phyloP scores from a whole-genome alignment of 2,329 filamentous ascomycete genomes.

The Penicillium sumatraense region DNA sequence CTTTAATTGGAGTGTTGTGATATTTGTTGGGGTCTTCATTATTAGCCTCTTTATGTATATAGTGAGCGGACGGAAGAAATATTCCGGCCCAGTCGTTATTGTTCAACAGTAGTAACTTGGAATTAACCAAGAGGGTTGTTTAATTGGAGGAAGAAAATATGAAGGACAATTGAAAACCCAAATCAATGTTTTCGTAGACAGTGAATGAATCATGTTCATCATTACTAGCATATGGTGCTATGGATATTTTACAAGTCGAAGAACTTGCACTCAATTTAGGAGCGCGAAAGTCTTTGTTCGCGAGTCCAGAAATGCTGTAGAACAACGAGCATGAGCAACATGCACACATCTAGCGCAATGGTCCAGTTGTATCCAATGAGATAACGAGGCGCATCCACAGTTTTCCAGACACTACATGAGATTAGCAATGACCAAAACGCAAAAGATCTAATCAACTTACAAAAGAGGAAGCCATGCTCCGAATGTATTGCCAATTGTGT shows the following conservation, averaged over 20 bases:
- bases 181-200: too few species aligned
- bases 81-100: too few species aligned
- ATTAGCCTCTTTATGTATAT: slow-evolving; percentile 46
- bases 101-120: too few species aligned
- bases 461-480: slow-evolving; percentile 34
- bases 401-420: slow-evolving; percentile 29
- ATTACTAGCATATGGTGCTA: too few species aligned
- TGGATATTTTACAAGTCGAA: background rate
- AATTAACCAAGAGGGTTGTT: too few species aligned
- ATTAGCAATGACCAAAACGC: background rate
- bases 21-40: slow-evolving; percentile 48
- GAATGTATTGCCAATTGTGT: slow-evolving; percentile 39
- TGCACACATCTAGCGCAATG: slow-evolving; percentile 33
- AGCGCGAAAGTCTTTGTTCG: slow-evolving; percentile 12
- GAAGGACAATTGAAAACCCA: too few species aligned
- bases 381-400: slow-evolving; percentile 33
- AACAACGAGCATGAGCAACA: slow-evolving; percentile 28
- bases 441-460: slow-evolving; percentile 10
- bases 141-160: too few species aligned
- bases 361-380: slow-evolving; percentile 35
- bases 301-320: slow-evolving; percentile 23
- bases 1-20: slow-evolving; percentile 57
- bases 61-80: slow-evolving; percentile 36
- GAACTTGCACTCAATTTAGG: background rate
- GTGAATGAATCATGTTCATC: too few species aligned